Evolutionary conservation across 768 basidiomycete species (phyloP), one percentile per base, ranked within the genome.

Genomic region (Amylocystis lapponica): DNA sequence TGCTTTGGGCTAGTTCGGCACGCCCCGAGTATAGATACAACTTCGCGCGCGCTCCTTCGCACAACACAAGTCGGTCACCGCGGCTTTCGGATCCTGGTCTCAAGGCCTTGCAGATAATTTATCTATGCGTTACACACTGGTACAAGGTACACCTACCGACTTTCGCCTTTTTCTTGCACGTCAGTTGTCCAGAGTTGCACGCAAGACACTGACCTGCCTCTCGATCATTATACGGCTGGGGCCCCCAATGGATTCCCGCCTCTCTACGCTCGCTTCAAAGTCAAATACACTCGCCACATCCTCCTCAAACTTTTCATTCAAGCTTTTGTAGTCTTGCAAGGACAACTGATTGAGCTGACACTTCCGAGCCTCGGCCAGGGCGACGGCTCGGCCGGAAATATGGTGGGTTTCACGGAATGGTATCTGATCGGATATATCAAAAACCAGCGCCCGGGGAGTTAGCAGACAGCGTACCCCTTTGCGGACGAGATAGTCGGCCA

Each of bases 351-450:
- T 82, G 31, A 99, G 72, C 55, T 89, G 86, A 54, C 86, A 83
- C 47, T 76, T 74, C 26, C 80, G 78, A 32, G 82, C 70, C 63
- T 99, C 96, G 1, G 95, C 95, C 29, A 97, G 73, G 2, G 95
- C 93, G 35, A 99, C 95, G 16, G 95, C 93, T 12, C 91, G 83
- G 4, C 96, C 96, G 4, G 96, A 97, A 53, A 99, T 81, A 62
- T 99, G 96, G 61, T 99, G 96, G 1, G 96, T 99, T 66, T 97
- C 92, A 33, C 96, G 84, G 80, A 99, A 98, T 7, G 96, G 96
- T 32, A 93, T 88, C 94, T 96, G 54, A 19, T n/a, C n/a, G 25
- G 17, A 33, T 21, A 29, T 39, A 39, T 39, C 11, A 39, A n/a
- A 49, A 13, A 31, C 32, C 27, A 36, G 36, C 29, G 12, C 27